Conservation (phyloP, 164 flowering plant genomes). For the Cinnamomum micranthum region DNA sequence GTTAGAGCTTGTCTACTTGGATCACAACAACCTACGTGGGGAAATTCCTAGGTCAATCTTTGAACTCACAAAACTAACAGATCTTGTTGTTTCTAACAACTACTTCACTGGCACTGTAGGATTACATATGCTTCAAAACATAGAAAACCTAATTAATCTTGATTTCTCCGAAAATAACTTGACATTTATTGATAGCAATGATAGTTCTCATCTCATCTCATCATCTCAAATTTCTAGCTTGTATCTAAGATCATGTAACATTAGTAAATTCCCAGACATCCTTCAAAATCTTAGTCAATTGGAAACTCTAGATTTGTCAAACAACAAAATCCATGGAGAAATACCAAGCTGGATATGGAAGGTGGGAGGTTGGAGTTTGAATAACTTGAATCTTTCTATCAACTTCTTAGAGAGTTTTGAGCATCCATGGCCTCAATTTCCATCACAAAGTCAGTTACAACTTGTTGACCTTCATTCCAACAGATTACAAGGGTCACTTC, state of each 20-base stretch:
- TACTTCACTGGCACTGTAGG: background rate
- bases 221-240: background rate
- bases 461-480: background rate
- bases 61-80: background rate
- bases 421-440: background rate
- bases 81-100: background rate
- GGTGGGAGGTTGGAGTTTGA: background rate
- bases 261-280: background rate
- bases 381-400: background rate
- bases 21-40: background rate
- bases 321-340: background rate
- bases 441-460: background rate
- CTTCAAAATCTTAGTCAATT: background rate
- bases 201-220: too few species aligned
- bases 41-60: background rate
- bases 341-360: constrained; percentile 1
- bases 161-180: background rate
- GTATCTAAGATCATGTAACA: background rate
- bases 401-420: background rate
- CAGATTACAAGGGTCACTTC: background rate
- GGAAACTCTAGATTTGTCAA: background rate
- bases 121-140: background rate
- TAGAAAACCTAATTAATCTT: background rate
- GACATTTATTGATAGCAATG: background rate
- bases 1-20: background rate